Evolutionary conservation across 2,329 filamentous ascomycete species (phyloP).

Genomic region (Xylariaceae sp.): DNA sequence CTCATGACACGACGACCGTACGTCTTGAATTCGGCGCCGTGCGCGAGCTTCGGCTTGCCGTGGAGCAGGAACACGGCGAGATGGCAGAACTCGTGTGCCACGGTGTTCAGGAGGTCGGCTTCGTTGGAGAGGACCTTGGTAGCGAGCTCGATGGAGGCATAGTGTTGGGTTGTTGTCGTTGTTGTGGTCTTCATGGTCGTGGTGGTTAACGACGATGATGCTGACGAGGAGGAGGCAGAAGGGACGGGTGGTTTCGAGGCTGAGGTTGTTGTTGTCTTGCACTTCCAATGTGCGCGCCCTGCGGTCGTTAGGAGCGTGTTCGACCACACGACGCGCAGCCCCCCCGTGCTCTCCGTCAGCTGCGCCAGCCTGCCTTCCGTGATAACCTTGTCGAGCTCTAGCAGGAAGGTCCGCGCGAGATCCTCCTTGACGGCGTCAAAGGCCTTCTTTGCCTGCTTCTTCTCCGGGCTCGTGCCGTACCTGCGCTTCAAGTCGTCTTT

Average conservation of each 20-base stretch:
- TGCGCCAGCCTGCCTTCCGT: slow-evolving; percentile 63
- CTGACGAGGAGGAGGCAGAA: slow-evolving; percentile 27
- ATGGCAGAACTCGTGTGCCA: slow-evolving; percentile 98
- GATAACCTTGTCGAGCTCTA: slow-evolving; percentile 70
- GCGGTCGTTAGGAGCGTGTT: slow-evolving; percentile 82
- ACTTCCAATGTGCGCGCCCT: slow-evolving; percentile 75
- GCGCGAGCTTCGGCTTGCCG: slow-evolving; percentile 75
- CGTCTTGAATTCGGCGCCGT: slow-evolving; percentile 82
- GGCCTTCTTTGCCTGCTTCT: slow-evolving; percentile 57
- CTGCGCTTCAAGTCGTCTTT: slow-evolving; percentile 40
- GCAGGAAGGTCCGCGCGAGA: slow-evolving; percentile 68
- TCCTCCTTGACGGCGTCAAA: slow-evolving; percentile 68
- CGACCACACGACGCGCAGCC: slow-evolving; percentile 74
- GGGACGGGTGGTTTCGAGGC: slow-evolving; percentile 32
- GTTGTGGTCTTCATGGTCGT: slow-evolving; percentile 17
- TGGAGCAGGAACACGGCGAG: slow-evolving; percentile 89
- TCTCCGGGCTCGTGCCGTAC: slow-evolving; percentile 42
- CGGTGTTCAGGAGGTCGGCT: slow-evolving; percentile 79
- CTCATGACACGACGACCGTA: slow-evolving; percentile 66
- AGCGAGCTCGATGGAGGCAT: slow-evolving; percentile 84
- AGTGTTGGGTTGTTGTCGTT: slow-evolving; percentile 50
- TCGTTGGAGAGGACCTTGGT: slow-evolving; percentile 85
- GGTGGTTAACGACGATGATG: slow-evolving; percentile 31
- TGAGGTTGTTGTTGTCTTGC: slow-evolving; percentile 56
- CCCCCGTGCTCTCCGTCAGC: slow-evolving; percentile 69